Conservation (phyloP, 352 stramenopile genomes). For the Pythium sukuiense region DNA sequence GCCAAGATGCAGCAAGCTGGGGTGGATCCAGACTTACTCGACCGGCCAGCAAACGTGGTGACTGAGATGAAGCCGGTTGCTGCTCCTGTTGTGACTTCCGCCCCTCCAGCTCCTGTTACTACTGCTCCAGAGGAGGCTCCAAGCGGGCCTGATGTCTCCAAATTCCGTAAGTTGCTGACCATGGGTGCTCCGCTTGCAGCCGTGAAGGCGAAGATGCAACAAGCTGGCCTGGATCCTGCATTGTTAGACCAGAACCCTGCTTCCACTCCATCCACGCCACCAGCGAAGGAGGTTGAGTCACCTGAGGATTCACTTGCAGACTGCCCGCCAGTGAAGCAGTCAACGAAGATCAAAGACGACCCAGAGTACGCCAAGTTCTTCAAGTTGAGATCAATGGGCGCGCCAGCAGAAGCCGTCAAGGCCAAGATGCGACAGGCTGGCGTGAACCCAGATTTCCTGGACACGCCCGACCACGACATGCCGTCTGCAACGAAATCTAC, state of each 20-base stretch:
- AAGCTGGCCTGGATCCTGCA: conserved; percentile 60
- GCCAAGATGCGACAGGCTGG: conserved; percentile 62
- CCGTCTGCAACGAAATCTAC: not conserved
- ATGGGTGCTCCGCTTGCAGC: conserved; percentile 83
- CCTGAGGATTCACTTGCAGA: not conserved
- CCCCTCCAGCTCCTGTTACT: not conserved
- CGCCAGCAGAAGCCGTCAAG: conserved; percentile 48
- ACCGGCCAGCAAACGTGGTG: not conserved
- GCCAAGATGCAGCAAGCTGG: conserved; percentile 34
- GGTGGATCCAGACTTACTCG: conserved; percentile 25
- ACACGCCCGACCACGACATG: conserved; percentile 48
- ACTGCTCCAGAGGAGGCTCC: conserved; percentile 12
- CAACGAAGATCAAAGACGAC: conserved; percentile 27
- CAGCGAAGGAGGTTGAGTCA: conserved; percentile 53
- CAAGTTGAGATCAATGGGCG: conserved; percentile 59
- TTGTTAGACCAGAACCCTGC: conserved; percentile 46
- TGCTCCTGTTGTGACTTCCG: not conserved
- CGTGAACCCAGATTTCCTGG: conserved; percentile 51
- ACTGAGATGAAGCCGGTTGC: not conserved
- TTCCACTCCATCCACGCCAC: conserved; percentile 37
- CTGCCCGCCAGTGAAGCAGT: conserved; percentile 15
- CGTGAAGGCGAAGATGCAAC: conserved; percentile 64
- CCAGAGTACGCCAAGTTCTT: conserved; percentile 46
- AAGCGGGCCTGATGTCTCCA: conserved; percentile 37
- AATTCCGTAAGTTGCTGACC: conserved; percentile 92